Evolutionary conservation across 2,329 filamentous ascomycete genomes (phyloP).

Genomic region (Waltergamsia citrina): DNA sequence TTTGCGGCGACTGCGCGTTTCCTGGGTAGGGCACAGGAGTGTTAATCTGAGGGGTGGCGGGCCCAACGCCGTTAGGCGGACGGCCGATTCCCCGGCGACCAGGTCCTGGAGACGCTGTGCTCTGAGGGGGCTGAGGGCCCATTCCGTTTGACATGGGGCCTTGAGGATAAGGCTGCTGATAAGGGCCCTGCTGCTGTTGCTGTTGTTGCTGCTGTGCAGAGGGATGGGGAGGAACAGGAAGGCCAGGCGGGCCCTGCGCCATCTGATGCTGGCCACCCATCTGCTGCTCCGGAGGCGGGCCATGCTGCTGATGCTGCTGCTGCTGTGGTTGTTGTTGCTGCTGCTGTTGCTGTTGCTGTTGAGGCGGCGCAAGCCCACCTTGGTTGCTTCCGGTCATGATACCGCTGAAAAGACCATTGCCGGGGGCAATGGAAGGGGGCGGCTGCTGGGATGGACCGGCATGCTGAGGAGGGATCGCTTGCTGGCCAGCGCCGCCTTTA

Average conservation of each 20-base stretch:
- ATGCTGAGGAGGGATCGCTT: slow-evolving; percentile 60
- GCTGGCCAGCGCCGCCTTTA: slow-evolving; percentile 30
- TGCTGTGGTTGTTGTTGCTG: slow-evolving; percentile 31
- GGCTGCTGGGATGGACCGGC: slow-evolving; percentile 74
- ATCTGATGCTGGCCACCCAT: slow-evolving; percentile 42
- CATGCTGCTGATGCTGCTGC: slow-evolving; percentile 29
- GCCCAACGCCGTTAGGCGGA: slow-evolving; percentile 52
- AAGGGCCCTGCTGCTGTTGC: slow-evolving; percentile 44
- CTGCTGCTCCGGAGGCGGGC: slow-evolving; percentile 63
- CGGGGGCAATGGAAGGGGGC: slow-evolving; percentile 83
- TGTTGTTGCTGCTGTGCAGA: slow-evolving; percentile 48
- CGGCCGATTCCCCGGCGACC: slow-evolving; percentile 56
- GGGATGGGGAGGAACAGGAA: slow-evolving; percentile 47
- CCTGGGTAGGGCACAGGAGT: slow-evolving; percentile 80
- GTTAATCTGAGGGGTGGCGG: slow-evolving; percentile 87
- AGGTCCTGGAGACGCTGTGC: slow-evolving; percentile 79
- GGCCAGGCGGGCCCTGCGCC: slow-evolving; percentile 65
- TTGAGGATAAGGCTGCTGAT: slow-evolving; percentile 58
- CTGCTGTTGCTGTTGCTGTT: slow-evolving; percentile 43
- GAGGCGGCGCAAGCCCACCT: slow-evolving; percentile 74
- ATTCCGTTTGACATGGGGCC: slow-evolving; percentile 59
- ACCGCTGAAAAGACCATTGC: slow-evolving; percentile 86
- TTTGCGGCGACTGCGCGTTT: slow-evolving; percentile 73
- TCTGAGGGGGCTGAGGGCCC: slow-evolving; percentile 68
- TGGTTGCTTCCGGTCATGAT: slow-evolving; percentile 90